A percentile compares a stretch with the other conserved stretches of the same genome.
Conservation (phyloP, 1,139 yeast species). For the Candida sp. region DNA sequence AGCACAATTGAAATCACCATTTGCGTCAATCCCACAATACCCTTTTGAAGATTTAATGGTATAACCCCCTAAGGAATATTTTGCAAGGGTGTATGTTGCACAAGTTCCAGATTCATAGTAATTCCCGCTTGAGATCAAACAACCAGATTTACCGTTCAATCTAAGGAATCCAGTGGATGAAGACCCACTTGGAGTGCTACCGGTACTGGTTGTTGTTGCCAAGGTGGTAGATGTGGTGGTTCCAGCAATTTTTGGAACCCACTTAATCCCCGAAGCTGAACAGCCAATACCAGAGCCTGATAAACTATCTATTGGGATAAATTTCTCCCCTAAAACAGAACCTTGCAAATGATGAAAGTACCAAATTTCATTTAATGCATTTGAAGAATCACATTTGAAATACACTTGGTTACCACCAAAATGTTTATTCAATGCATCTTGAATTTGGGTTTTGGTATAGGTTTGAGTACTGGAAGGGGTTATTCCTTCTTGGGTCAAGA, state of each 20-base stretch:
- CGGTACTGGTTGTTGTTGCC: not conserved
- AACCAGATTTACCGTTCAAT: slow-evolving; percentile 59
- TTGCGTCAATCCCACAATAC: slow-evolving; percentile 54
- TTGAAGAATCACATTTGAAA: slow-evolving; percentile 59
- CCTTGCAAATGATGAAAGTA: slow-evolving; percentile 82
- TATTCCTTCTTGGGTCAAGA: slow-evolving; percentile 66
- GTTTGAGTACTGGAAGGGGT: slow-evolving; percentile 59
- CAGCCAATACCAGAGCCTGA: slow-evolving; percentile 49
- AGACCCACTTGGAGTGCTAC: slow-evolving; percentile 29
- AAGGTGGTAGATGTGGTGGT: slow-evolving; percentile 15
- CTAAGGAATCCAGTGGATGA: slow-evolving; percentile 39
- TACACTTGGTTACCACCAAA: slow-evolving; percentile 61
- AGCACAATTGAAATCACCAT: slow-evolving; percentile 32
- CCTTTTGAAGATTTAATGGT: slow-evolving; percentile 68
- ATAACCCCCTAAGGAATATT: slow-evolving; percentile 71
- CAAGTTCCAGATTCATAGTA: slow-evolving; percentile 87
- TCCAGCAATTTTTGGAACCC: slow-evolving; percentile 62
- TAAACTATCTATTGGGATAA: slow-evolving; percentile 62
- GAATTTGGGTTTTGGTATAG: slow-evolving; percentile 63
- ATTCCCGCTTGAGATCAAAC: slow-evolving; percentile 80
- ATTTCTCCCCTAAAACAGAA: slow-evolving; percentile 63
- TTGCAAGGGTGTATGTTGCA: slow-evolving; percentile 58
- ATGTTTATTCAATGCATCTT: slow-evolving; percentile 55
- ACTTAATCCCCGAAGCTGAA: slow-evolving; percentile 67
- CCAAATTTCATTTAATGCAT: slow-evolving; percentile 85